Conservation (phyloP, 2,329 filamentous ascomycete species). For the Tolypocladium ophioglossoides region DNA sequence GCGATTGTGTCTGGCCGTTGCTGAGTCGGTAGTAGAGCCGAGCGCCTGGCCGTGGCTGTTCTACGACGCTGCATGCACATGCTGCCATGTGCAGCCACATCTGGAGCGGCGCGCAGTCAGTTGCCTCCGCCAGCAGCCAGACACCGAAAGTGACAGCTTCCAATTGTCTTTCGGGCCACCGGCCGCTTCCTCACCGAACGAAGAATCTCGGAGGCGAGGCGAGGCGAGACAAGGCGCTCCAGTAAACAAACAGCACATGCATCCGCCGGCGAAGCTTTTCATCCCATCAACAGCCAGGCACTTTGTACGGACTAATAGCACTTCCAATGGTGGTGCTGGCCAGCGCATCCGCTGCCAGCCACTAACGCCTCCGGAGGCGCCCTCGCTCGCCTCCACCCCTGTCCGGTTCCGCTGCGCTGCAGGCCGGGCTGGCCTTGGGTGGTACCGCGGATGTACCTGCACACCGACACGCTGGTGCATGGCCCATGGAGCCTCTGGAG, state of each 20-base stretch:
- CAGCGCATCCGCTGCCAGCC: background rate
- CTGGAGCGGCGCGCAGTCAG: background rate
- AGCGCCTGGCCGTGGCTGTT: background rate
- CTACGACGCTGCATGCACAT: background rate
- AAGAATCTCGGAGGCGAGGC: background rate
- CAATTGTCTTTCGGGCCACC: too few relatives aligned
- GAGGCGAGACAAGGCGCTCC: background rate
- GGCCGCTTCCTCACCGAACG: too few relatives aligned
- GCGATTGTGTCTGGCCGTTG: background rate
- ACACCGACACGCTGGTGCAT: background rate
- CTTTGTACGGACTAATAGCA: background rate
- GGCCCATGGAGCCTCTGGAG: too few relatives aligned
- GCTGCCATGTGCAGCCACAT: background rate
- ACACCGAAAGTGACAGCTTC: background rate
- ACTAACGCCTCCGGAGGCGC: background rate
- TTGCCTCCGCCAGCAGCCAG: background rate
- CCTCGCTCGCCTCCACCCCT: background rate
- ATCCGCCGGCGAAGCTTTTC: background rate
- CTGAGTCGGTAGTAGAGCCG: background rate
- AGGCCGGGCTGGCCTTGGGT: background rate
- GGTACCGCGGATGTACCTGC: background rate
- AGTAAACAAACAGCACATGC: background rate
- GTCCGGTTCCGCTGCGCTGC: background rate
- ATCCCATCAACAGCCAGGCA: background rate
- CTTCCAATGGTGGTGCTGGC: background rate